Evolutionary conservation across 768 basidiomycete species (phyloP).

Genomic region (Hericium alpestre): DNA sequence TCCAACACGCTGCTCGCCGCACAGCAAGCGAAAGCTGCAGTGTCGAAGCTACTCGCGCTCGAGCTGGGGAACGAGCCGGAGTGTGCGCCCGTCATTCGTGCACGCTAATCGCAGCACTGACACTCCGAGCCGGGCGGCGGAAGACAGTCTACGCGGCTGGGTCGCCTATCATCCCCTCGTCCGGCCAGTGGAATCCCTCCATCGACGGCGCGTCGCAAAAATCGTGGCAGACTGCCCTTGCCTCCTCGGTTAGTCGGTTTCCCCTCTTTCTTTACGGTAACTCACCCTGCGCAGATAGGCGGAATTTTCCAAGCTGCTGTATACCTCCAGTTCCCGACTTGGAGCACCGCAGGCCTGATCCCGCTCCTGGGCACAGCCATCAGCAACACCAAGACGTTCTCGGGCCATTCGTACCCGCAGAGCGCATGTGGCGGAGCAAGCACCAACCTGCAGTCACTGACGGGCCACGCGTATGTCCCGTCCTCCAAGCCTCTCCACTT

Average conservation of each 20-base stretch:
- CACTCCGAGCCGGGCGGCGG: no score
- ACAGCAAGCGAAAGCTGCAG: constrained; percentile 19
- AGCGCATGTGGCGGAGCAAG: constrained; percentile 27
- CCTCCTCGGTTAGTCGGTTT: constrained; percentile 16
- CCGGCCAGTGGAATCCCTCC: constrained; percentile 22
- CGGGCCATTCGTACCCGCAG: constrained; percentile 28
- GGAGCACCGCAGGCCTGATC: constrained; percentile 23
- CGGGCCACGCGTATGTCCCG: constrained; percentile 24
- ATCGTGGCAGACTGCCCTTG: constrained; percentile 23
- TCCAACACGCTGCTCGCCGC: constrained; percentile 24
- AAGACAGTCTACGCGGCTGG: constrained; percentile 21
- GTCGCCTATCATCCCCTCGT: constrained; percentile 22
- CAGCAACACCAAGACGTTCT: constrained; percentile 22
- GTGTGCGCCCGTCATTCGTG: no score
- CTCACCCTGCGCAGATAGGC: constrained; percentile 17
- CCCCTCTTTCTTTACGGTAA: no score
- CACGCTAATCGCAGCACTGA: no score
- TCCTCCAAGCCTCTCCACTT: neutral
- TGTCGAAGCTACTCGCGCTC: constrained; percentile 26
- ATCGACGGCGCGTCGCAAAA: constrained; percentile 24
- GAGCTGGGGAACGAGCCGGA: constrained; percentile 15
- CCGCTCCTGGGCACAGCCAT: constrained; percentile 20
- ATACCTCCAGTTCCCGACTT: constrained; percentile 19
- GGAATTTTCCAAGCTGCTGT: constrained; percentile 29
- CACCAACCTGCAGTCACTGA: constrained; percentile 23